Evolutionary conservation across 2,329 filamentous ascomycete genomes (phyloP).

Genomic region (Aspergillus oerlinghausenensis): DNA sequence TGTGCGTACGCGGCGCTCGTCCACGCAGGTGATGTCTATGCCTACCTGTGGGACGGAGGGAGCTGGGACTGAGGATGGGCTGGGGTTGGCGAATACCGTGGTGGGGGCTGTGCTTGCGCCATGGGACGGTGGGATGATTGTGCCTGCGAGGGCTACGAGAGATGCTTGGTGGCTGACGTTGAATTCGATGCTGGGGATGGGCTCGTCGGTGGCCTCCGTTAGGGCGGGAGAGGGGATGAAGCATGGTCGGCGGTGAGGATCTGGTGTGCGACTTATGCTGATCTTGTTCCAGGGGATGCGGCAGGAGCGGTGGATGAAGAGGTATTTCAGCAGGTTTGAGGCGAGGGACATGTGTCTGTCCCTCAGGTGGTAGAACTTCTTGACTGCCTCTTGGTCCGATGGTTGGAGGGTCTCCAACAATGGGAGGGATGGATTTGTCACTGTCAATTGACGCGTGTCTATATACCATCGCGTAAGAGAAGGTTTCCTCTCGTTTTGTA

Average conservation of each 20-base stretch:
- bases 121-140: conserved; percentile 19
- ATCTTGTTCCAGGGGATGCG: conserved; percentile 56
- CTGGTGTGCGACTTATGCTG: conserved; percentile 47
- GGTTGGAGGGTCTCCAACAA: conserved; percentile 37
- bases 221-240: conserved; percentile 40
- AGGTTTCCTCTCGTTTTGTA: not conserved
- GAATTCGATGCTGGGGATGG: conserved; percentile 50
- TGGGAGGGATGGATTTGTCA: conserved; percentile 29
- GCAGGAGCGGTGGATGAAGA: conserved; percentile 54
- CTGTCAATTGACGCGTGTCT: conserved; percentile 36
- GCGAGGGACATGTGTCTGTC: conserved; percentile 59
- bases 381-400: conserved; percentile 48
- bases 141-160: conserved; percentile 56
- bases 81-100: conserved; percentile 3
- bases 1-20: conserved; percentile 51
- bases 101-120: not conserved
- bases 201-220: conserved; percentile 9
- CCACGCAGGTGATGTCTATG: conserved; percentile 59
- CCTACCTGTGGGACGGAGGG: conserved; percentile 44
- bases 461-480: conserved; percentile 41
- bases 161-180: conserved; percentile 63
- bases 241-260: conserved; percentile 49
- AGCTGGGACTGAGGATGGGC: conserved; percentile 6
- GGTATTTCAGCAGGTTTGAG: conserved; percentile 58
- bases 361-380: conserved; percentile 48